A percentile compares a stretch with the other conserved stretches of the same genome.
phyloP scores from a whole-genome alignment of 331 rosid genomes.

The Stylosanthes scabra region DNA sequence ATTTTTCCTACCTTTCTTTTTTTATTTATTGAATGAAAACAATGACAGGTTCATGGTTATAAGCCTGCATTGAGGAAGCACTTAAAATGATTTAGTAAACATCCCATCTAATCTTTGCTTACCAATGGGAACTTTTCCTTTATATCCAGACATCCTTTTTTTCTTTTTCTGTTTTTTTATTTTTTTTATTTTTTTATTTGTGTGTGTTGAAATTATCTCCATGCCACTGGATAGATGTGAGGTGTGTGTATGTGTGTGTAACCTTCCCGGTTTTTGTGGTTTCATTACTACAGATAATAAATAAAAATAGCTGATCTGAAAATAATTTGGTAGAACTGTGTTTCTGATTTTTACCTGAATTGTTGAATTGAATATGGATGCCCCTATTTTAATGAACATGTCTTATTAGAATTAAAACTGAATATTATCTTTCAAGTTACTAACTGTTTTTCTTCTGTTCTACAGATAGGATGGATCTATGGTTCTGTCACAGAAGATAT shows the following conservation, averaged over 20 bases:
- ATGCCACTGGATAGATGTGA: background rate
- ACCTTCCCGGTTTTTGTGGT: background rate
- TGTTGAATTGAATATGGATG: conserved; percentile 21
- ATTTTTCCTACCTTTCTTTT: conserved; percentile 3
- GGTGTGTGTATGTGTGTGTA: background rate
- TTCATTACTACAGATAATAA: background rate
- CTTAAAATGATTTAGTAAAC: too few relatives aligned
- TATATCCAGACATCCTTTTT: background rate
- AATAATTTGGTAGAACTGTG: background rate
- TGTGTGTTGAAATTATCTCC: conserved; percentile 11
- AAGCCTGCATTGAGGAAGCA: too few relatives aligned
- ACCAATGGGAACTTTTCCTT: background rate
- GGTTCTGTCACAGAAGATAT: conserved; percentile 99
- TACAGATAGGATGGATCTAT: conserved; percentile 98
- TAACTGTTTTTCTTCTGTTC: conserved; percentile 31
- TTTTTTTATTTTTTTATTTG: background rate
- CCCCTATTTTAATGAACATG: conserved; percentile 3
- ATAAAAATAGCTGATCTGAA: background rate
- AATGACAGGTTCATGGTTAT: background rate
- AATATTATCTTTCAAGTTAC: conserved; percentile 20
- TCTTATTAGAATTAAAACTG: conserved; percentile 3
- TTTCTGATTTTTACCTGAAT: conserved; percentile 1
- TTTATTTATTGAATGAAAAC: background rate
- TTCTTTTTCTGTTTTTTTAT: too few relatives aligned
- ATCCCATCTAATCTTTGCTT: too few relatives aligned